Evolutionary conservation across 148 eudicot species (phyloP).

Genomic region (Diospyros lotus): DNA sequence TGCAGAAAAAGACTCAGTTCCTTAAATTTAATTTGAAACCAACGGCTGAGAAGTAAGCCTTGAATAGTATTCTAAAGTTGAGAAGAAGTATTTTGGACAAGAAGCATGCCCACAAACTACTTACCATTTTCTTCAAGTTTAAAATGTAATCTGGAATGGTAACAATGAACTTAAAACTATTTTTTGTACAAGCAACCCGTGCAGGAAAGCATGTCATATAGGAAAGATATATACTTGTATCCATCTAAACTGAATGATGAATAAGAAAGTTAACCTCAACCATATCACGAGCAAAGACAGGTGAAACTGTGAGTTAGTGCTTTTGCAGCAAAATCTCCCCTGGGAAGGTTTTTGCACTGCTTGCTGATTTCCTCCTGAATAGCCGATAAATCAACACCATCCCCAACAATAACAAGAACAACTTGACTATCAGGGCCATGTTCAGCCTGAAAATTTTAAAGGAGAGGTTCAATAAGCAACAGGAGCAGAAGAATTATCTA

Average conservation of each 20-base stretch:
- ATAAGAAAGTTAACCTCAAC: constrained; percentile 66
- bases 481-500: neutral
- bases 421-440: constrained; percentile 99
- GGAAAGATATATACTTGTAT: neutral
- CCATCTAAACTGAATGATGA: neutral
- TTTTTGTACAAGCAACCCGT: neutral
- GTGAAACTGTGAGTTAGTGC: constrained; percentile 88
- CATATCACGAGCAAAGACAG: constrained; percentile 80
- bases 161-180: neutral
- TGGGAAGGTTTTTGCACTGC: constrained; percentile 86
- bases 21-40: neutral
- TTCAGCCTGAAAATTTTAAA: constrained; percentile 72
- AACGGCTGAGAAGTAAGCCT: neutral
- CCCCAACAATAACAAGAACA: constrained; percentile 90
- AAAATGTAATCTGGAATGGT: neutral
- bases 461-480: constrained; percentile 12
- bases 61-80: neutral
- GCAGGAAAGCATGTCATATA: neutral
- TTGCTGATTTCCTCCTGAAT: constrained; percentile 72
- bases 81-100: neutral
- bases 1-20: neutral
- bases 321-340: constrained; percentile 81
- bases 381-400: constrained; percentile 57
- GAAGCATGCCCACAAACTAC: neutral
- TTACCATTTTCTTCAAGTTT: neutral